Evolutionary conservation across 106 monocot species (phyloP).

Genomic region (Iris macrosiphon): DNA sequence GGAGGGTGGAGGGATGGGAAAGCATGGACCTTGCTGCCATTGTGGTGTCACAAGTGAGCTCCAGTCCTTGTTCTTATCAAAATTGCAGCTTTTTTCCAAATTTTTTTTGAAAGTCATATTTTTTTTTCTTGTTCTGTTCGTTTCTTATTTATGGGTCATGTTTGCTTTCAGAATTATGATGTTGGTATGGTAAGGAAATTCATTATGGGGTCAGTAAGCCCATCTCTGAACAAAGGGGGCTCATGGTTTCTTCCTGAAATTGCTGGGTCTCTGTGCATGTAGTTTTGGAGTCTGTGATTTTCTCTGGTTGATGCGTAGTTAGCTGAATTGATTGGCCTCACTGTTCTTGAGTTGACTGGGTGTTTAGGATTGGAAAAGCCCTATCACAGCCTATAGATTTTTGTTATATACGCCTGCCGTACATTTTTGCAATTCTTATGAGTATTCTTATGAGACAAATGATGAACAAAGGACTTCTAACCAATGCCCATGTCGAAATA

Average conservation of each 20-base stretch:
- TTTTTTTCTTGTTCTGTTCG: neutral
- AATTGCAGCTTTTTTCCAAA: neutral
- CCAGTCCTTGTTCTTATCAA: constrained; percentile 19
- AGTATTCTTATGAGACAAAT: neutral
- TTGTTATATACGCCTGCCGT: neutral
- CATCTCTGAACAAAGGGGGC: neutral
- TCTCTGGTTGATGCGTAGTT: neutral
- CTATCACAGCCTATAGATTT: neutral
- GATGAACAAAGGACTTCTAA: neutral
- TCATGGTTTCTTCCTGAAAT: neutral
- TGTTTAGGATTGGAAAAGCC: neutral
- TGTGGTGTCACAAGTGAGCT: constrained; percentile 99
- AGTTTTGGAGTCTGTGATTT: neutral
- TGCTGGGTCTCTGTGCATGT: neutral
- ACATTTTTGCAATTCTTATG: neutral
- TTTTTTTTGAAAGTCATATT: neutral
- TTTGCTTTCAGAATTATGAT: constrained; percentile 1
- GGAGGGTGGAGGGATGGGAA: constrained; percentile 51
- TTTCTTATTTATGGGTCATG: neutral
- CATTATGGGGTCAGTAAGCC: neutral
- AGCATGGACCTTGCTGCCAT: constrained; percentile 94
- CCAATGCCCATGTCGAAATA: too few relatives aligned
- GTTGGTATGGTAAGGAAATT: neutral
- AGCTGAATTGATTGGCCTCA: neutral
- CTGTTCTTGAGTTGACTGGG: neutral